phyloP scores from a whole-genome alignment of 164 flowering plant genomes.

The Amborella trichopoda region DNA sequence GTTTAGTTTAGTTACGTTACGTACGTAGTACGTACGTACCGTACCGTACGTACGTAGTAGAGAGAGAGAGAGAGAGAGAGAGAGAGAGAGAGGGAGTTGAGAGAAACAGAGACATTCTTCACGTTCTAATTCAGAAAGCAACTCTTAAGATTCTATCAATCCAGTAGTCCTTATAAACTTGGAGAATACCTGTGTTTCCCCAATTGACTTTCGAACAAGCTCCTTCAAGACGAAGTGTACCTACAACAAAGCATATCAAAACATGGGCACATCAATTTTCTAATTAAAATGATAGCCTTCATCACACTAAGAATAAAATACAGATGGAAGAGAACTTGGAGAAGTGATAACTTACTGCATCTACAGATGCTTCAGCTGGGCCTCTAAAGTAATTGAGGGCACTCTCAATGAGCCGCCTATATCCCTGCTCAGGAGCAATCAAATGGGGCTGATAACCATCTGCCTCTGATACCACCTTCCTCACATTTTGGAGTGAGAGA shows the following conservation, averaged over 20 bases:
- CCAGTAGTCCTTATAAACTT: too few relatives aligned
- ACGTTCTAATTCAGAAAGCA: too few relatives aligned
- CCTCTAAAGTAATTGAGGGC: slow-evolving; percentile 43
- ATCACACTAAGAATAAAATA: neutral
- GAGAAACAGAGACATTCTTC: too few relatives aligned
- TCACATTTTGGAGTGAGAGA: slow-evolving; percentile 72
- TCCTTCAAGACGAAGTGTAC: slow-evolving; percentile 43
- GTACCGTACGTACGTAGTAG: too few relatives aligned
- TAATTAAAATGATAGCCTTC: neutral
- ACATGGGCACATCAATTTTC: too few relatives aligned
- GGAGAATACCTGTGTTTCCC: slow-evolving; percentile 28
- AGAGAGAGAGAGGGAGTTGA: too few relatives aligned
- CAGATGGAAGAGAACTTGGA: neutral
- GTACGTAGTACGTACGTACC: too few relatives aligned
- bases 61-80: too few relatives aligned
- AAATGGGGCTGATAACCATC: slow-evolving; percentile 93
- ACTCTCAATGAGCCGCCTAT: slow-evolving; percentile 64
- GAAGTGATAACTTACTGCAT: slow-evolving; percentile 32
- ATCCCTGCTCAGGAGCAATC: slow-evolving; percentile 84
- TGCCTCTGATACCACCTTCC: slow-evolving; percentile 73
- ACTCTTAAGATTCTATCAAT: too few relatives aligned
- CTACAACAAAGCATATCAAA: slow-evolving; percentile 15
- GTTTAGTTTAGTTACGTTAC: too few relatives aligned
- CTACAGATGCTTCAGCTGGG: slow-evolving; percentile 69
- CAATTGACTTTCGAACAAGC: slow-evolving; percentile 42